Conservation (phyloP, 164 flowering plant genomes). For the Echeveria elegans region DNA sequence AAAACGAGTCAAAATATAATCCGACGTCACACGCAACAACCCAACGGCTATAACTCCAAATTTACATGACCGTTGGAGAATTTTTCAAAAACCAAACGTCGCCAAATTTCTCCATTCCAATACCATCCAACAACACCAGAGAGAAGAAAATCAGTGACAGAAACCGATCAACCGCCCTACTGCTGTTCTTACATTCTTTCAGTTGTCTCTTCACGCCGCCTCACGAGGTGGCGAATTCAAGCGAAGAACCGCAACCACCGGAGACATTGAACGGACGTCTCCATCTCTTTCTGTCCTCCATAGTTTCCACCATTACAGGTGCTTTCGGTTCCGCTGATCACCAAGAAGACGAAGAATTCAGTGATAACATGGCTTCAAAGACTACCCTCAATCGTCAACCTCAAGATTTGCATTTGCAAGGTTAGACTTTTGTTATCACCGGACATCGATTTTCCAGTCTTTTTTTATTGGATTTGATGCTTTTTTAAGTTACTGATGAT, state of each 20-base stretch:
- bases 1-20: too few species aligned
- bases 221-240: background rate
- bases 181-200: too few species aligned
- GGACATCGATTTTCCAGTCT: background rate
- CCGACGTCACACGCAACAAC: background rate
- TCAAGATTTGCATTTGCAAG: background rate
- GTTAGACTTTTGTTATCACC: background rate
- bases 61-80: background rate
- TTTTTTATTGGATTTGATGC: background rate
- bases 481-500: background rate
- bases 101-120: background rate
- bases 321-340: background rate
- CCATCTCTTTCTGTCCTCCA: background rate
- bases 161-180: too few species aligned
- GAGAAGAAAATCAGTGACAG: too few species aligned
- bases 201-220: background rate
- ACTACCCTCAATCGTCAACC: background rate
- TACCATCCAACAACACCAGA: background rate
- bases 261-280: constrained; percentile 6
- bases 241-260: background rate
- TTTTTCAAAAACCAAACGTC: background rate
- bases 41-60: background rate
- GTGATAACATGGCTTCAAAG: background rate
- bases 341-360: background rate
- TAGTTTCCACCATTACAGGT: background rate